Evolutionary conservation across 2,329 filamentous ascomycete genomes (phyloP).

Genomic region (Cadophora malorum): DNA sequence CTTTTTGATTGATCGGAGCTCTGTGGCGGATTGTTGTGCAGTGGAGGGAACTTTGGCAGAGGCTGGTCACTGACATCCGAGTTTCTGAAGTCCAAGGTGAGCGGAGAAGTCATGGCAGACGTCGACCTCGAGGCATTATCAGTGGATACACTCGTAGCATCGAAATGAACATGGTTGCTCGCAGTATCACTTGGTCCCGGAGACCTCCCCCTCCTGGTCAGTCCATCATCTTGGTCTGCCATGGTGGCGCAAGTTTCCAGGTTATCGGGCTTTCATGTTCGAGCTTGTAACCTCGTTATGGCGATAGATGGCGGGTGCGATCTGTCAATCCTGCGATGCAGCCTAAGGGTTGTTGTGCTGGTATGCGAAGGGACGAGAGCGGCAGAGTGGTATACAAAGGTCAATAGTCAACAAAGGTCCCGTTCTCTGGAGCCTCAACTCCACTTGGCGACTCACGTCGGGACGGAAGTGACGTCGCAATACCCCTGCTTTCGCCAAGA

Average conservation of each 20-base stretch:
- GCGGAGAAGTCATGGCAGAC: conserved; percentile 45
- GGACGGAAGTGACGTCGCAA: neutral
- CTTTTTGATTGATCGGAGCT: conserved; percentile 33
- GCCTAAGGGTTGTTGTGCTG: neutral
- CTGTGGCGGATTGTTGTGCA: conserved; percentile 36
- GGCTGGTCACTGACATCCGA: conserved; percentile 33
- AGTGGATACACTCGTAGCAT: conserved; percentile 36
- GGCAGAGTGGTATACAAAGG: neutral
- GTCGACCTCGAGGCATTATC: conserved; percentile 41
- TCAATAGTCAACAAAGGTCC: neutral
- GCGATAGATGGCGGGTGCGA: neutral
- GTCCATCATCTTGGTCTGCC: conserved; percentile 42
- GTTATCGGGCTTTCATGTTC: conserved; percentile 29
- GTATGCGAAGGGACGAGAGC: neutral
- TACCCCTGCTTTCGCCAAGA: neutral
- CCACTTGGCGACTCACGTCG: neutral
- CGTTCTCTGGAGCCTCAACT: conserved; percentile 7
- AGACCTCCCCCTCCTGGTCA: conserved; percentile 37
- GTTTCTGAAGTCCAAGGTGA: conserved; percentile 40
- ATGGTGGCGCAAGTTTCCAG: conserved; percentile 34
- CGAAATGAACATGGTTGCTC: conserved; percentile 39
- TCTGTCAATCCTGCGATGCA: neutral
- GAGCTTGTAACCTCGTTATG: conserved; percentile 6
- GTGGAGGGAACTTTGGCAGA: conserved; percentile 41
- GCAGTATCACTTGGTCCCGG: conserved; percentile 36